A percentile compares a stretch with the other conserved stretches of the same genome.
Conservation (phyloP, 306 rosid genomes). For the Mimosa pudica region DNA sequence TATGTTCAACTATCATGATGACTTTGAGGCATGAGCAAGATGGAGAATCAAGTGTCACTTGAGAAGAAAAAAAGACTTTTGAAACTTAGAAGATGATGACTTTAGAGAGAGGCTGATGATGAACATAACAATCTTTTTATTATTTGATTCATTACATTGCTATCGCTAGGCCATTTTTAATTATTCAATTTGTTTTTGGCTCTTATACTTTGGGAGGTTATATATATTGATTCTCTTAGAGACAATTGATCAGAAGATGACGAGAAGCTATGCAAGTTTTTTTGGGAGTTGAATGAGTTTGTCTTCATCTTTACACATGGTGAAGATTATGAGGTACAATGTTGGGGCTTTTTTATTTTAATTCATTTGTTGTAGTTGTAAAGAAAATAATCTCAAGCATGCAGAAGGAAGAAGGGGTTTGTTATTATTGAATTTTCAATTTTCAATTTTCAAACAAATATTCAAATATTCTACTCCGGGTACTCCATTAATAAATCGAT, state of each 20-base stretch:
- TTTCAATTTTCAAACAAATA: no score
- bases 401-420: neutral
- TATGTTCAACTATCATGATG: conserved; percentile 59
- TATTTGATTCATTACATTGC: neutral
- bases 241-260: neutral
- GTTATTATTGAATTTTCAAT: neutral
- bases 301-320: neutral
- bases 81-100: no score
- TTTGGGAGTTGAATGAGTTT: neutral
- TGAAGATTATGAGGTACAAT: conserved; percentile 1
- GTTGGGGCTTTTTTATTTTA: neutral
- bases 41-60: conserved; percentile 1
- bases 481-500: neutral
- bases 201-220: neutral
- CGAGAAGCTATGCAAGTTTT: neutral
- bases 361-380: neutral
- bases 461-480: neutral
- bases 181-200: conserved; percentile 6
- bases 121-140: neutral
- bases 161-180: neutral
- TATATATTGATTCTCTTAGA: conserved; percentile 17
- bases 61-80: neutral
- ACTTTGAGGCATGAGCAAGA: conserved; percentile 37
- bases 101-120: neutral
- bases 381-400: neutral